Percentiles rank a stretch among this genome's conserved stretches.
Evolutionary conservation across 129 eudicot genomes (phyloP).

Genomic region (Chrysanthemum lavandulifolium): DNA sequence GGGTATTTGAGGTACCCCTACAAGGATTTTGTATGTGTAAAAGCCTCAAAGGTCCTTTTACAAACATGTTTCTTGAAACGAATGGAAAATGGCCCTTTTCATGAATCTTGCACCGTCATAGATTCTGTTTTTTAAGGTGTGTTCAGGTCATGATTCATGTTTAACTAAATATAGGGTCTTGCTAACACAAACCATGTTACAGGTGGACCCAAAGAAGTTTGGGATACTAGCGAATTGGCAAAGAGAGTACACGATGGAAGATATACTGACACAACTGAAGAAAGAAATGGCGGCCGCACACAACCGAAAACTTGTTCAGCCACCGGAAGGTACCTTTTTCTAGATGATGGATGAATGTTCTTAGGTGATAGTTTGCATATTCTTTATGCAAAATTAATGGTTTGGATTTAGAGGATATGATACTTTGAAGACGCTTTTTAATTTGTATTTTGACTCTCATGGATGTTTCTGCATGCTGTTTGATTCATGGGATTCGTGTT

Average conservation of each 20-base stretch:
- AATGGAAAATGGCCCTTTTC: background rate
- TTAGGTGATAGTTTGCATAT: slow-evolving; percentile 19
- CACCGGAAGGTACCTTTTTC: slow-evolving; percentile 71
- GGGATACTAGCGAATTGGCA: slow-evolving; percentile 68
- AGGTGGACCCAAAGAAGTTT: slow-evolving; percentile 75
- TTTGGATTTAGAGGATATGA: slow-evolving; percentile 29
- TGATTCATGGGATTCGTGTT: slow-evolving; percentile 40
- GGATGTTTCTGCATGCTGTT: slow-evolving; percentile 24
- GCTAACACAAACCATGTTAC: background rate
- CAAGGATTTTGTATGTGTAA: too few relatives aligned
- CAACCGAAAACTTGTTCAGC: slow-evolving; percentile 76
- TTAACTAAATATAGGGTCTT: background rate
- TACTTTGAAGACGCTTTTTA: slow-evolving; percentile 17
- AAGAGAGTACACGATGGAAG: slow-evolving; percentile 74
- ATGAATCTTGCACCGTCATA: background rate
- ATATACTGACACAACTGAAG: slow-evolving; percentile 54
- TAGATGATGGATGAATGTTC: slow-evolving; percentile 31
- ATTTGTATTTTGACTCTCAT: slow-evolving; percentile 28
- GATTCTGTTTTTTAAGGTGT: background rate
- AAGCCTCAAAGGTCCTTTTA: background rate
- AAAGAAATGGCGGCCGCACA: slow-evolving; percentile 71
- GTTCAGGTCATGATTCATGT: background rate
- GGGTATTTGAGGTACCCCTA: too few relatives aligned
- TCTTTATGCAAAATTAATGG: slow-evolving; percentile 29
- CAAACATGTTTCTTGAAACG: background rate